Percentiles rank a stretch among this genome's conserved stretches.
phyloP scores from a whole-genome alignment of 2,329 filamentous ascomycete genomes.

The Venturia effusa region DNA sequence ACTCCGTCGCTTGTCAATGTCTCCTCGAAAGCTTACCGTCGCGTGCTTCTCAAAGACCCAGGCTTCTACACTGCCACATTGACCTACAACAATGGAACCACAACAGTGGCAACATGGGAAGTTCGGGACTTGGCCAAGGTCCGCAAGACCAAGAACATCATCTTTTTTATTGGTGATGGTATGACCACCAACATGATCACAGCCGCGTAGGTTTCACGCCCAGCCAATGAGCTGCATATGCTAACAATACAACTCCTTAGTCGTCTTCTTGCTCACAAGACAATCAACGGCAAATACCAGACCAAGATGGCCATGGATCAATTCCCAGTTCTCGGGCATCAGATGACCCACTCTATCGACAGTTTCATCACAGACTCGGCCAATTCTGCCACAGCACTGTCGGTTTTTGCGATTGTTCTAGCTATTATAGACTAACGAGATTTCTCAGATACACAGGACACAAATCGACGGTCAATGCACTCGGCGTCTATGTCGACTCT shows the following conservation, averaged over 20 bases:
- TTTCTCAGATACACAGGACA: slow-evolving; percentile 80
- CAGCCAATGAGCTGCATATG: slow-evolving; percentile 10
- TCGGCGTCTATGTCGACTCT: slow-evolving; percentile 73
- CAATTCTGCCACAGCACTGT: slow-evolving; percentile 70
- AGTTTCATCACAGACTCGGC: slow-evolving; percentile 79
- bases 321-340: slow-evolving; percentile 76
- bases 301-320: slow-evolving; percentile 62
- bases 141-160: slow-evolving; percentile 73
- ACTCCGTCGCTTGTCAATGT: slow-evolving; percentile 68
- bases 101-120: slow-evolving; percentile 64
- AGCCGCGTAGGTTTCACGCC: not conserved
- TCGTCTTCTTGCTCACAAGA: slow-evolving; percentile 72
- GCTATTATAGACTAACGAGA: too few species aligned
- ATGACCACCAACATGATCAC: slow-evolving; percentile 68
- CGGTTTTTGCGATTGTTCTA: too few species aligned
- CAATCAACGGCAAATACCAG: slow-evolving; percentile 76
- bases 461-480: slow-evolving; percentile 72
- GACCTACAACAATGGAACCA: slow-evolving; percentile 61
- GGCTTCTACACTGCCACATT: slow-evolving; percentile 69
- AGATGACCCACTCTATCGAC: slow-evolving; percentile 81
- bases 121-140: slow-evolving; percentile 60
- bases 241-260: slow-evolving; percentile 41
- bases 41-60: slow-evolving; percentile 64
- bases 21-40: slow-evolving; percentile 66
- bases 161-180: slow-evolving; percentile 69